Conservation (phyloP, 2,329 filamentous ascomycete species). For the Hypomyces rosellus region DNA sequence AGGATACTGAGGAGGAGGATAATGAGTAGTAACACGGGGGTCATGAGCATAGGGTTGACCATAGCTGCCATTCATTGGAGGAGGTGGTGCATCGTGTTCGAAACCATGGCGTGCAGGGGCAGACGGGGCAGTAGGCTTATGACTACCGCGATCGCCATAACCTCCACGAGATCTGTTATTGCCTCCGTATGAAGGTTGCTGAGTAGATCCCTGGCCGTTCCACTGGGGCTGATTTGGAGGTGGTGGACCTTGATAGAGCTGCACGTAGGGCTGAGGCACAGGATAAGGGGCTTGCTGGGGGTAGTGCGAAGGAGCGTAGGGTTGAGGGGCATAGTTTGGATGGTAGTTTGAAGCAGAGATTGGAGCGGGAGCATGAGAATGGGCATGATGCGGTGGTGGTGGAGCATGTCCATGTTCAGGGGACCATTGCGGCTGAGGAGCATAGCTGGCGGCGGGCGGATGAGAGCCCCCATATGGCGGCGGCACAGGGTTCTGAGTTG, state of each 20-base stretch:
- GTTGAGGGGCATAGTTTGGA: conserved; percentile 52
- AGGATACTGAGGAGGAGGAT: conserved; percentile 25
- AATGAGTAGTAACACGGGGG: conserved; percentile 31
- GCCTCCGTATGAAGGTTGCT: conserved; percentile 20
- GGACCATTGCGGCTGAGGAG: conserved; percentile 36
- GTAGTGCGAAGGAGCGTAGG: conserved; percentile 39
- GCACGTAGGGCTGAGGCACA: conserved; percentile 31
- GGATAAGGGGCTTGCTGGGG: conserved; percentile 40
- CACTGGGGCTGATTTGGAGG: conserved; percentile 30
- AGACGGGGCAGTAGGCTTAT: conserved; percentile 26
- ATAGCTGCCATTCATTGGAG: conserved; percentile 31
- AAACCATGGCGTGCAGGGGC: conserved; percentile 29
- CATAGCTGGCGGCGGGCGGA: conserved; percentile 30
- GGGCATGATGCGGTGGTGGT: conserved; percentile 29
- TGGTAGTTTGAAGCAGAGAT: conserved; percentile 51
- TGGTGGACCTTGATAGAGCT: conserved; percentile 31
- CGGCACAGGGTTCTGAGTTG: conserved; percentile 22
- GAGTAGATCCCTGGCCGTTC: conserved; percentile 27
- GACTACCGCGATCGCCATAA: conserved; percentile 39
- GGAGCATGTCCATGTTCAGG: conserved; percentile 30
- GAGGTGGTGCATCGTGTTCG: conserved; percentile 26
- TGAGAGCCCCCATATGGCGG: conserved; percentile 27
- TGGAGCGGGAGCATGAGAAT: conserved; percentile 40
- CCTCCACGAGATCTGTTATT: conserved; percentile 36
- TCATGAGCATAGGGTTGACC: conserved; percentile 35